Conservation (phyloP, 1,284 basidiomycete species). For the Malassezia globosa region DNA sequence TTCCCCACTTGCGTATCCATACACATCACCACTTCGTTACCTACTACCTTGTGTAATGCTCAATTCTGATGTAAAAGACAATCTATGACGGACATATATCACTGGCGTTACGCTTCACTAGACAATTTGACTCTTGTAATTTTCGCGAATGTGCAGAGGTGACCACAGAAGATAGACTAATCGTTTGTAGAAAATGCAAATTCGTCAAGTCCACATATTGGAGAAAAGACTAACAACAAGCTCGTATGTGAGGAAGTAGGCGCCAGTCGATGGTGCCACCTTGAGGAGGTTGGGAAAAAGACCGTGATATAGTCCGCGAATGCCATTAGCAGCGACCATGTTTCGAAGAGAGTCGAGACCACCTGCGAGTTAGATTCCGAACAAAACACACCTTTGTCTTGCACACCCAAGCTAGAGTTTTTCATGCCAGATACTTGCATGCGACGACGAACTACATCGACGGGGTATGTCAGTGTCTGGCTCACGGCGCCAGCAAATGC, state of each 20-base stretch:
- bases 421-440: constrained; percentile 89
- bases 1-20: no score
- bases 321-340: constrained; percentile 64
- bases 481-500: constrained; percentile 59
- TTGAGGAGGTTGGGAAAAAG: constrained; percentile 80
- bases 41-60: no score
- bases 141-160: no score
- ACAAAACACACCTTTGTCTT: constrained; percentile 53
- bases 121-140: no score
- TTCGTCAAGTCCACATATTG: no score
- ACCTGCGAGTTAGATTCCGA: neutral
- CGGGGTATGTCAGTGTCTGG: constrained; percentile 87
- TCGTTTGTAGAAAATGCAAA: no score
- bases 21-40: no score
- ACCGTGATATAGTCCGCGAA: constrained; percentile 68
- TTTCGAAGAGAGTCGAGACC: constrained; percentile 58
- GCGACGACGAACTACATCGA: constrained; percentile 83
- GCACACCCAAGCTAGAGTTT: constrained; percentile 58
- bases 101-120: no score
- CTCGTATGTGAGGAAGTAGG: constrained; percentile 39
- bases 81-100: no score
- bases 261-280: constrained; percentile 50
- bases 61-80: no score
- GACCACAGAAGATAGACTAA: no score
- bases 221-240: constrained; percentile 18